Conservation (phyloP, 176 grass and related monocot genomes). For the Cenchrus americanus region DNA sequence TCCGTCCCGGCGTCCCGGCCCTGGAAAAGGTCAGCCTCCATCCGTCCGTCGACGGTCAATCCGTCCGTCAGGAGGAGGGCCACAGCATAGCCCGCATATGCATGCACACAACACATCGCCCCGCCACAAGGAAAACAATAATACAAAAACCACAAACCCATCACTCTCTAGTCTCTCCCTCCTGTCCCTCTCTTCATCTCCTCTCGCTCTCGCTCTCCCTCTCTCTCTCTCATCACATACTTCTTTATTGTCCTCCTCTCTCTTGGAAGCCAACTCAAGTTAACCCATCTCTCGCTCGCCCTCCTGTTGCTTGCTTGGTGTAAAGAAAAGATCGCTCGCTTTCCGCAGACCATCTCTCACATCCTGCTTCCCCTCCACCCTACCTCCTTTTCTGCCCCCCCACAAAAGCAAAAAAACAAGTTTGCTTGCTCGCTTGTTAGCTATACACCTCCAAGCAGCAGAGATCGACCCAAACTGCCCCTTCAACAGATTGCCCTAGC, state of each 20-base stretch:
- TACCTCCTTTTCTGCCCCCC: conserved; percentile 57
- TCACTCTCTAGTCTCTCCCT: conserved; percentile 33
- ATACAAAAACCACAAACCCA: conserved; percentile 22
- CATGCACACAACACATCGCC: neutral
- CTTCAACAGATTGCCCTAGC: conserved; percentile 42
- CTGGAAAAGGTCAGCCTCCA: conserved; percentile 58
- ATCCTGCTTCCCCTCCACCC: conserved; percentile 71
- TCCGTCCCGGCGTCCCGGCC: neutral
- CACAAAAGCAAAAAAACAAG: conserved; percentile 44
- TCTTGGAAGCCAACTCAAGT: conserved; percentile 64
- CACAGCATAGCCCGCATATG: neutral
- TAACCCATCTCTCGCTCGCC: conserved; percentile 38
- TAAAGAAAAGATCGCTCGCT: conserved; percentile 49
- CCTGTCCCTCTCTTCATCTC: conserved; percentile 27
- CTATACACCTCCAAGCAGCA: conserved; percentile 18
- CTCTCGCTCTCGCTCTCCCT: neutral
- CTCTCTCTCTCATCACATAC: conserved; percentile 32
- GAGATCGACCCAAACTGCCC: conserved; percentile 32
- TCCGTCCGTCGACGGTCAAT: too few species aligned
- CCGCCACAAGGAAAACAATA: conserved; percentile 36
- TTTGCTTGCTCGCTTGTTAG: conserved; percentile 28
- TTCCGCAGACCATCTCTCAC: conserved; percentile 48
- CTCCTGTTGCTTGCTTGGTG: conserved; percentile 56
- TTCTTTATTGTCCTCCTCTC: conserved; percentile 69
- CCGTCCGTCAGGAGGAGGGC: neutral